These are phyloP conservation scores for Xylaria polymorpha DNA, from an alignment of 2,329 filamentous ascomycete species.

Conservation along the genomic window DNA sequence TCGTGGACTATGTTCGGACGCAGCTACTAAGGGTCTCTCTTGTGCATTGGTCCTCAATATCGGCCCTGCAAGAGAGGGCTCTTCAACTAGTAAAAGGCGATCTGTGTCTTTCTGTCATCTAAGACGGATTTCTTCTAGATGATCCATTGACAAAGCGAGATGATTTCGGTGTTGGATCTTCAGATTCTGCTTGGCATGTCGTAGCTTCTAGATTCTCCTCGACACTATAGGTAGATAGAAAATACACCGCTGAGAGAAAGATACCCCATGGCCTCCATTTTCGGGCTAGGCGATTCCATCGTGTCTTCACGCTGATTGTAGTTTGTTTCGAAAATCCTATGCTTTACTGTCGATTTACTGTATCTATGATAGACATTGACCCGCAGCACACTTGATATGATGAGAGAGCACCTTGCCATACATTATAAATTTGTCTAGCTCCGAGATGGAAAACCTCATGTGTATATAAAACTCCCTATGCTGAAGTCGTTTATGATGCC, in stretches of 20 bases:
- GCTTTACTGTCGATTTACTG: neutral
- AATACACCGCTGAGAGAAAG: neutral
- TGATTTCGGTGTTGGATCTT: conserved; percentile 3
- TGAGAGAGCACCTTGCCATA: neutral
- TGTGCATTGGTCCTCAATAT: neutral
- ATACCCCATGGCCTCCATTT: neutral
- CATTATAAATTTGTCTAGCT: neutral
- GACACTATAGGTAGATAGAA: conserved; percentile 19
- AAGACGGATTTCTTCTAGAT: neutral
- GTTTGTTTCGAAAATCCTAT: neutral
- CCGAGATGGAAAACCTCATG: neutral
- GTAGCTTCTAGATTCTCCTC: conserved; percentile 7
- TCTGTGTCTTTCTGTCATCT: neutral
- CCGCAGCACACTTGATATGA: neutral
- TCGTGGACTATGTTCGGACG: conserved; percentile 94
- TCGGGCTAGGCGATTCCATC: neutral
- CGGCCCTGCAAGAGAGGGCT: neutral
- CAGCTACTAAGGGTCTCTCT: conserved; percentile 65
- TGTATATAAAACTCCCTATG: neutral
- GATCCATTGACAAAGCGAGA: neutral
- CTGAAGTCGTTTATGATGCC: neutral
- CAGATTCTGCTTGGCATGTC: conserved; percentile 7
- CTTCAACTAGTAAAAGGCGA: neutral
- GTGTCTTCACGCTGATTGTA: neutral
- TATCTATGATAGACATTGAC: neutral